phyloP scores from a whole-genome alignment of 2,329 filamentous ascomycete species.

The Aspergillus sp. region DNA sequence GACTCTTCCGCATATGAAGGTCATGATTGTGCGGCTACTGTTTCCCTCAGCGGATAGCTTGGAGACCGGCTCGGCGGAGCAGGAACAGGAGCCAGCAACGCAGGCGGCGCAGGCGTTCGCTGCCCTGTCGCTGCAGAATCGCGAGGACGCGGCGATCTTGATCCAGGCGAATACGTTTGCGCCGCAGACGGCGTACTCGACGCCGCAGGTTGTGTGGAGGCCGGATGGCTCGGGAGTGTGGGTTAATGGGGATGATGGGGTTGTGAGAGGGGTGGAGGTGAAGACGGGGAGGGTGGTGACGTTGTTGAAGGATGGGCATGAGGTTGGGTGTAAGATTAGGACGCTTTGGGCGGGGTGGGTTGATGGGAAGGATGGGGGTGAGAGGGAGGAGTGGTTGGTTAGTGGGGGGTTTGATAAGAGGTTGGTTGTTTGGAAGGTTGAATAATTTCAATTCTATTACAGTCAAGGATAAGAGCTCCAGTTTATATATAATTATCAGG shows the following conservation, averaged over 20 bases:
- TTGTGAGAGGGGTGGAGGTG: conserved; percentile 61
- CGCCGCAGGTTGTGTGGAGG: conserved; percentile 62
- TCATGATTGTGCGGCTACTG: conserved; percentile 60
- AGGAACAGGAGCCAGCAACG: conserved; percentile 35
- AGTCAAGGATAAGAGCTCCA: background rate
- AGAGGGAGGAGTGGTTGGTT: conserved; percentile 55
- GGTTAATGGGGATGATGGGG: conserved; percentile 66
- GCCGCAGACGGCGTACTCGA: conserved; percentile 66
- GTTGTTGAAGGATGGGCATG: conserved; percentile 55
- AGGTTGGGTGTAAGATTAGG: conserved; percentile 59
- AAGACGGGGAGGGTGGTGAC: conserved; percentile 59
- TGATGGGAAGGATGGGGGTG: conserved; percentile 21
- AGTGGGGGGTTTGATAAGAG: conserved; percentile 67
- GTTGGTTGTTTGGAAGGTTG: conserved; percentile 57
- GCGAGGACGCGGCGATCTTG: conserved; percentile 61
- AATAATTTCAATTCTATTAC: too few relatives aligned
- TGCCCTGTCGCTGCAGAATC: conserved; percentile 54
- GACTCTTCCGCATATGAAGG: conserved; percentile 62
- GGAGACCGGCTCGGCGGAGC: conserved; percentile 8
- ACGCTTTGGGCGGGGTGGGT: conserved; percentile 59
- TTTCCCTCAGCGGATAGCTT: conserved; percentile 43
- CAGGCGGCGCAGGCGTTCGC: conserved; percentile 56
- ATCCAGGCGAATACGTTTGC: conserved; percentile 62
- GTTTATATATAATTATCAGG: background rate
- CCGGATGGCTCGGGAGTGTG: conserved; percentile 63